These are phyloP conservation scores for Melocanna baccifera DNA, from an alignment of 176 grass and related monocot genomes.

Conservation along the genomic window DNA sequence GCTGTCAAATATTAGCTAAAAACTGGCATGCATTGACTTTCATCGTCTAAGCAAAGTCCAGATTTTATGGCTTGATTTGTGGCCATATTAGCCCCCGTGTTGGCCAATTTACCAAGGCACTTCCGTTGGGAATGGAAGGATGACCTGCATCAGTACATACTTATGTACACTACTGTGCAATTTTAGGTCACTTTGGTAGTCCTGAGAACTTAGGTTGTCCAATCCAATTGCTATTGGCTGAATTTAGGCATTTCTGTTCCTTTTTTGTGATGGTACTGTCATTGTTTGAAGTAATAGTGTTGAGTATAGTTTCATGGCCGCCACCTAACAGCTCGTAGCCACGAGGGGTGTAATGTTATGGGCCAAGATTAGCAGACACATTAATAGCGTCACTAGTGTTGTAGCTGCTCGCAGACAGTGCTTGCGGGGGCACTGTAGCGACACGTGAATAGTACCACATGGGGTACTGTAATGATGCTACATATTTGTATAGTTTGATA, in stretches of 20 bases:
- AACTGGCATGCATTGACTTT: not conserved
- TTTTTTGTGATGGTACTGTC: not conserved
- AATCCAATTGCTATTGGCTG: not conserved
- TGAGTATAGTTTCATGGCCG: not conserved
- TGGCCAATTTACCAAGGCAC: conserved; percentile 2
- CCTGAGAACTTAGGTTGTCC: not conserved
- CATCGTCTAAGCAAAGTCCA: not conserved
- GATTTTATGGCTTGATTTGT: not conserved
- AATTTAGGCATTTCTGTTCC: not conserved
- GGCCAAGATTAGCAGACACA: too few species aligned
- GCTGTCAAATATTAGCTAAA: conserved; percentile 24
- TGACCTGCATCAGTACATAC: not conserved
- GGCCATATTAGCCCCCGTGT: not conserved
- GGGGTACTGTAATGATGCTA: too few species aligned
- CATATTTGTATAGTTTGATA: too few species aligned
- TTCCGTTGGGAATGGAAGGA: not conserved
- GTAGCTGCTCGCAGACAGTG: too few species aligned
- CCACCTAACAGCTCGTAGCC: too few species aligned
- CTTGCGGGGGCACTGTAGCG: too few species aligned
- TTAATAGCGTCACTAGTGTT: too few species aligned
- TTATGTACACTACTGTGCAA: not conserved
- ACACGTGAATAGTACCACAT: too few species aligned
- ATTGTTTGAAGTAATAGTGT: not conserved
- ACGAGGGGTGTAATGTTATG: too few species aligned
- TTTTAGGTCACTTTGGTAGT: not conserved